These are phyloP conservation scores for Tuber indicum DNA, from an alignment of 495 filamentous ascomycete genomes.

Conservation along the genomic window DNA sequence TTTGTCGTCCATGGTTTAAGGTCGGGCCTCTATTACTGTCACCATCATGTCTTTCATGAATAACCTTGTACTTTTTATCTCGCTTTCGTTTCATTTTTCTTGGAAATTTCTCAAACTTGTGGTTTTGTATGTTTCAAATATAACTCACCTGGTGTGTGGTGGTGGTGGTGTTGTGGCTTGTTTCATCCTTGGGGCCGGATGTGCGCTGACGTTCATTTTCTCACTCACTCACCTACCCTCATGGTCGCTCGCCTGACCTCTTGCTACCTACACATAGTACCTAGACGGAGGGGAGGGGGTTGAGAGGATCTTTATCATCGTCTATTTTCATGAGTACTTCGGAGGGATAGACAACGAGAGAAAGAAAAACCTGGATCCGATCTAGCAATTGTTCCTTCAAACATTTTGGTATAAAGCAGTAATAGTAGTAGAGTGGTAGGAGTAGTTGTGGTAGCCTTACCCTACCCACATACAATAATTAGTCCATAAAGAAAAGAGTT, in stretches of 20 bases:
- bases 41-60: conserved; percentile 3
- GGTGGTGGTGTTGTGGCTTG: not conserved
- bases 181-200: not conserved
- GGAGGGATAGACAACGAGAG: not conserved
- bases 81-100: not conserved
- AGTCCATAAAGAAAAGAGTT: not conserved
- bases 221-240: not conserved
- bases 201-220: not conserved
- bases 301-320: not conserved
- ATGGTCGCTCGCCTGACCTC: not conserved
- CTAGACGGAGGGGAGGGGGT: not conserved
- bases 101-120: conserved; percentile 5
- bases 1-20: not conserved
- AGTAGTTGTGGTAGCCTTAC: not conserved
- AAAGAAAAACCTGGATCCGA: not conserved
- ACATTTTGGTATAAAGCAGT: not conserved
- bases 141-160: not conserved
- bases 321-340: not conserved
- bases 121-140: conserved; percentile 3
- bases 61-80: conserved; percentile 7
- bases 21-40: not conserved
- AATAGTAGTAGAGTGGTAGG: not conserved
- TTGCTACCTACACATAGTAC: not conserved
- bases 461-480: not conserved
- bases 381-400: not conserved